Evolutionary conservation across 192 early-diverging fungal genomes (phyloP).

Genomic region (Coemansia sp.): DNA sequence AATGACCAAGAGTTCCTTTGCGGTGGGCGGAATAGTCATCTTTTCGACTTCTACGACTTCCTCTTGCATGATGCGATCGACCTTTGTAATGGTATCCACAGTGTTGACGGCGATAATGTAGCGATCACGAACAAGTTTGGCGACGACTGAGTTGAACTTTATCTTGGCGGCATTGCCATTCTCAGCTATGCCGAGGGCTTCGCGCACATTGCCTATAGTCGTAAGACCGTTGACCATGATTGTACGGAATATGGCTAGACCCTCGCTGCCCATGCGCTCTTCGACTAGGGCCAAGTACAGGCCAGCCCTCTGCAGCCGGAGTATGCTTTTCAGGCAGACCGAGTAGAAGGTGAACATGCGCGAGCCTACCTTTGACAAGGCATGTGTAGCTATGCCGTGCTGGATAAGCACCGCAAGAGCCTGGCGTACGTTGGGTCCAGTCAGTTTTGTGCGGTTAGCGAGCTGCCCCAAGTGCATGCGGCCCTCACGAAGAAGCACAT

Average conservation of each 20-base stretch:
- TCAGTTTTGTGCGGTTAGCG: constrained; percentile 52
- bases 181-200: constrained; percentile 18
- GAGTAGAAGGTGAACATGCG: constrained; percentile 72
- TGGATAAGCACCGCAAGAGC: constrained; percentile 82
- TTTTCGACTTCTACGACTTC: constrained; percentile 61
- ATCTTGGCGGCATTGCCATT: constrained; percentile 17
- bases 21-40: constrained; percentile 58
- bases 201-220: constrained; percentile 30
- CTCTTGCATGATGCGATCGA: constrained; percentile 62
- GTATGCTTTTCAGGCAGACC: constrained; percentile 54
- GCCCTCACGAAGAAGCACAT: constrained; percentile 54
- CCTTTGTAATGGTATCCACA: constrained; percentile 59
- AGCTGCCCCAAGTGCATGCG: constrained; percentile 63
- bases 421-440: constrained; percentile 63
- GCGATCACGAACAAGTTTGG: constrained; percentile 60
- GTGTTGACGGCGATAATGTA: constrained; percentile 61
- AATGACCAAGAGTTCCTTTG: constrained; percentile 60
- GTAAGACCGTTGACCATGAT: constrained; percentile 52
- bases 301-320: constrained; percentile 60
- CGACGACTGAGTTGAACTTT: constrained; percentile 26
- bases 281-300: constrained; percentile 56
- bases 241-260: constrained; percentile 51
- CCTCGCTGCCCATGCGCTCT: constrained; percentile 61
- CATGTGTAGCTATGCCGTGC: constrained; percentile 75
- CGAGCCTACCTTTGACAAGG: constrained; percentile 60